Evolutionary conservation across 1,284 basidiomycete species (phyloP).

Genomic region (Golubevia pallescens): DNA sequence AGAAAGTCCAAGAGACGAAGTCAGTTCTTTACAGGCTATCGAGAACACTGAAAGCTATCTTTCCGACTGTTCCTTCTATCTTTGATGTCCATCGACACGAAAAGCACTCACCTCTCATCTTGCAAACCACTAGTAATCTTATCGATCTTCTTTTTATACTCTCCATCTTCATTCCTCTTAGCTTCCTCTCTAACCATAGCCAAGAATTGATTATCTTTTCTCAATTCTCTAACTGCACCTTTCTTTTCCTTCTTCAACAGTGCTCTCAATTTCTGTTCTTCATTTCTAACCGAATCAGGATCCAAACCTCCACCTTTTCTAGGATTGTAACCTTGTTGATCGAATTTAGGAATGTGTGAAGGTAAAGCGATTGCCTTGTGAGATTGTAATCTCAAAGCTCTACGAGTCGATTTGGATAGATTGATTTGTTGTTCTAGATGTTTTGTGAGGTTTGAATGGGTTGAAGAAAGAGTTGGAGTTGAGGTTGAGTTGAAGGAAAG

Average conservation of each 20-base stretch:
- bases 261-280: conserved; percentile 81
- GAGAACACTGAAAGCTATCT: not conserved
- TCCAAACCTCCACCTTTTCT: conserved; percentile 79
- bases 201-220: conserved; percentile 93
- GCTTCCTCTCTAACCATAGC: conserved; percentile 77
- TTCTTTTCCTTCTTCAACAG: conserved; percentile 96
- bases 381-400: conserved; percentile 82
- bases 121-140: too few species aligned
- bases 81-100: too few species aligned
- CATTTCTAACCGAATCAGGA: conserved; percentile 89
- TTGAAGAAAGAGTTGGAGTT: not conserved
- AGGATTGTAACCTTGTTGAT: conserved; percentile 76
- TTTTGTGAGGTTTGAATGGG: too few species aligned
- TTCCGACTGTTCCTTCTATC: not conserved
- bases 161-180: conserved; percentile 78
- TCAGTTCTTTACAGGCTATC: too few species aligned
- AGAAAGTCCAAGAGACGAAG: too few species aligned
- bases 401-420: conserved; percentile 76
- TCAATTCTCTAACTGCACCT: conserved; percentile 92
- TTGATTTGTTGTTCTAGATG: conserved; percentile 58
- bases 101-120: not conserved
- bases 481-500: conserved; percentile 2
- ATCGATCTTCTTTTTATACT: conserved; percentile 68
- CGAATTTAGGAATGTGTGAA: conserved; percentile 92
- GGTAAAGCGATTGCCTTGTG: conserved; percentile 97